Base-by-base conservation (phyloP, 345 rosid species). In the Eucalyptus pauciflora region DNA sequence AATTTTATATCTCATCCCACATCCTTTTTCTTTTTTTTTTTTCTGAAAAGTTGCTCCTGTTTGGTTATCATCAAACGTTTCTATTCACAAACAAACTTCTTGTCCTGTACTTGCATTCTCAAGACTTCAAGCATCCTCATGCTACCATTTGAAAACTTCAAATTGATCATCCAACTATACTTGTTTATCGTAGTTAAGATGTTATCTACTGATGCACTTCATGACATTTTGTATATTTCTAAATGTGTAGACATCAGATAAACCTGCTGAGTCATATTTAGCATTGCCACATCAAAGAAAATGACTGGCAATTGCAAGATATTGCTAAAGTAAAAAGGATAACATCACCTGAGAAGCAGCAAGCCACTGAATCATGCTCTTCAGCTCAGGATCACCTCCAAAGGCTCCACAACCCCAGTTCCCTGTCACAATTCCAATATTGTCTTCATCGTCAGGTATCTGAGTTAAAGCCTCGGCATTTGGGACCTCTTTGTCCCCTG, bases 351-450 rank as follows among this genome's bases (percentile, higher is more conserved):
- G 98, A 52, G 99, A 97, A 90, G 98, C 97, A 89, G 99, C 98
- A 90, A 98, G 97, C 99, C 99, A 98, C 91, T 98, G 99, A 90
- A 95, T 93, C 80, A 95, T 91, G 90, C 96, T 86, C 95, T 98
- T 98, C 27, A 98, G 88, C 90, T 96, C 95, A 62, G 98, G 97
- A 91, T 97, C 99, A 90, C 99, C 99, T 85, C 99, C 98, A 94
- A 96, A 97, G 89, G 93, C 98, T 89, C 99, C 99, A 91, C 99
- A 96, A 27, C 99, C 99, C 99, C 99, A 97, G 91, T 97, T 98
- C 80, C 99, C 99, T 0, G 98, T 97, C 22, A 93, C 99, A 85
- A 98, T 92, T 89, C 98, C 97, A 56, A 92, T 90, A 86, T 31
- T 88, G 89, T 93, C 94, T 92, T 95, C 94, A 71, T 62, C 79